Evolutionary conservation across 2,329 filamentous ascomycete genomes (phyloP), one percentile per base, ranked within the genome.

Genomic region (Leptosphaerulina australis): DNA sequence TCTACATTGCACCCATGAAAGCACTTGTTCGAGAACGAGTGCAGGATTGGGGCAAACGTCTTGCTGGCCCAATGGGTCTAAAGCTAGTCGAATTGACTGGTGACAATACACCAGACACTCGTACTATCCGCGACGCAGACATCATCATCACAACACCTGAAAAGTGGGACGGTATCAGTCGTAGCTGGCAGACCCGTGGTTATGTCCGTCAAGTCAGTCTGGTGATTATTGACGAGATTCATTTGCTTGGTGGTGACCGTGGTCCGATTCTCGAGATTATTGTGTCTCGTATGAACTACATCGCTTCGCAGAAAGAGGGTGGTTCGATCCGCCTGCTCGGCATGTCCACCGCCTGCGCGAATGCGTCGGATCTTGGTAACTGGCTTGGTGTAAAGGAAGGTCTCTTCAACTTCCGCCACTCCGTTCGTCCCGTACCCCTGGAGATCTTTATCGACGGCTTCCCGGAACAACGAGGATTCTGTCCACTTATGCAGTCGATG

Each of bases 1-100:
- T 99, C 10, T 99, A 99, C 71, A 97, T 99, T 68, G 94, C 94
- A 2, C 95, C 95, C 0, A 99, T 99, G 95, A 99, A 99, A 74
- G 95, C 95, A 0, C 85, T 99, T 24, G 94, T 99, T 15, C 90
- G 94, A 3, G 94, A 99, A 72, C 86, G 94, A 74, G 93, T 99
- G 20, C 89, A 96, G 66, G 95, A 99, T 69, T 99, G 94, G 95
- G 85, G 88, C 10, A 83, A 83, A 50, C 85, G 94, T 12, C 81
- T 99, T 25, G 90, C 91, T 0, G 79, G 81, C 1, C 90, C 91
- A 1, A 86, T 97, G 77, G 91, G 92, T 0, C 72, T 97, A 56
- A 95, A 91, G 73, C 79, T 99, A 15, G 94, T 99, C 12, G 94
- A 99, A 74, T 78, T 99, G 77, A 99, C 95, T 10, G 92, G 89